Base-by-base conservation (phyloP, 2,329 filamentous ascomycete genomes). In the Beauveria brongniartii region DNA sequence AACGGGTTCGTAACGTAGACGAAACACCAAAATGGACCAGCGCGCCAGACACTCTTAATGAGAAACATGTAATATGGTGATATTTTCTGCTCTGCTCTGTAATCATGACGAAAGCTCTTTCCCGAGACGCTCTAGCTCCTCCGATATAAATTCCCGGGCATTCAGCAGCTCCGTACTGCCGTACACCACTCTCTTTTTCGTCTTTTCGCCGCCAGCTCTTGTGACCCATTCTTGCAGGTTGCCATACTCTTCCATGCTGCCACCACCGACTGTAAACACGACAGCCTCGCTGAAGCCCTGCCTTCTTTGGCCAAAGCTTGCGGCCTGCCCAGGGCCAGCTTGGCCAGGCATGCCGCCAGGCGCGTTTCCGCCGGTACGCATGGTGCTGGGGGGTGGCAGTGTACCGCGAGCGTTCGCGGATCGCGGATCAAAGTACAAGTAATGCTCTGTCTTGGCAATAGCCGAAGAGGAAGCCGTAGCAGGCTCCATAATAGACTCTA, bases 201-300 rank as follows among this genome's bases (percentile, higher is more conserved):
- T 81, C 9, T 85, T 82, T 60, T 84, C 82, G 16, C 85, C 85
- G 53, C 81, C 80, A 4, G 91, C 92, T 65, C 93, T 82, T 72
- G 85, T 86, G 5, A 93, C 91, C 94, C 94, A 99, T 71, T 97
- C 94, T 72, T 96, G 91, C 71, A 99, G 73, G 74, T 99, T 99
- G 22, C 92, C 93, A 72, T 97, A 99, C 73, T 99, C 94, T 68
- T 99, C 94, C 90, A 99, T 97, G 71, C 92, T 97, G 47, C 94
- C 94, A 52, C 95, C 94, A 4, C 94, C 94, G 3, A 95, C 91
- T 0, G 91, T 93, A 71, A 97, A 96, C n/a, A 96, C 91, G 59
- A 96, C 88, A 1, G 91, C 90, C 69, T 96, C 92, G 54, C 85
- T 90, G 74, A 93, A 97, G 0, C 91, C 92, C 69, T 96, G 92